Evolutionary conservation across 1,284 basidiomycete genomes (phyloP).

Genomic region (Pulveroboletus sp.): DNA sequence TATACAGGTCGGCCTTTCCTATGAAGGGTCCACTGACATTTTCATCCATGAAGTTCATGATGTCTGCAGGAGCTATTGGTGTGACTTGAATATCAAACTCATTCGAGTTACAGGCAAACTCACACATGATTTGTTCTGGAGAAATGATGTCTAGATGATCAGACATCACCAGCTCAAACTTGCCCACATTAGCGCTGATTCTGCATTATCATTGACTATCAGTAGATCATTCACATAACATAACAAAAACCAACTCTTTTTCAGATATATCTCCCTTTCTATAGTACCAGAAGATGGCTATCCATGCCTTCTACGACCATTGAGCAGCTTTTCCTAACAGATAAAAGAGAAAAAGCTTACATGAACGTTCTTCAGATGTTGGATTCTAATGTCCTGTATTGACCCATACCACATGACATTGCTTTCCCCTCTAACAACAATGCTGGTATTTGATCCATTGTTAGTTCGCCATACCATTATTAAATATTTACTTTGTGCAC

Average conservation of each 20-base stretch:
- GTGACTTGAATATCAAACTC: background rate
- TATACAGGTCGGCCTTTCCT: background rate
- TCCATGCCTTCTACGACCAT: too few species aligned
- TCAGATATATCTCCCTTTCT: too few species aligned
- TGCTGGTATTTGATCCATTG: background rate
- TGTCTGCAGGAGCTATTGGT: background rate
- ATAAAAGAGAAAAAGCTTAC: too few species aligned
- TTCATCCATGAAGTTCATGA: background rate
- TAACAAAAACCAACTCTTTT: too few species aligned
- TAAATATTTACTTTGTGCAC: too few species aligned
- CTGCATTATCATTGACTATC: background rate
- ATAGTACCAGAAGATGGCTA: too few species aligned
- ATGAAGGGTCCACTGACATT: background rate
- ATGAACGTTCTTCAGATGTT: background rate
- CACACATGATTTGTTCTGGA: constrained; percentile 2
- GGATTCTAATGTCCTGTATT: background rate
- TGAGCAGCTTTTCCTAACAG: too few species aligned
- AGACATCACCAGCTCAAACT: background rate
- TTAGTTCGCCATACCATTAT: background rate
- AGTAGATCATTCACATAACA: too few species aligned
- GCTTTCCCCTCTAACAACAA: background rate
- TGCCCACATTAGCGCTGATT: background rate
- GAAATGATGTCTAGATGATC: constrained; percentile 2
- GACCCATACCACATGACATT: background rate
- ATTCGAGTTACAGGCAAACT: background rate